phyloP scores from a whole-genome alignment of 495 filamentous ascomycete species.

The Neurospora tetraspora region DNA sequence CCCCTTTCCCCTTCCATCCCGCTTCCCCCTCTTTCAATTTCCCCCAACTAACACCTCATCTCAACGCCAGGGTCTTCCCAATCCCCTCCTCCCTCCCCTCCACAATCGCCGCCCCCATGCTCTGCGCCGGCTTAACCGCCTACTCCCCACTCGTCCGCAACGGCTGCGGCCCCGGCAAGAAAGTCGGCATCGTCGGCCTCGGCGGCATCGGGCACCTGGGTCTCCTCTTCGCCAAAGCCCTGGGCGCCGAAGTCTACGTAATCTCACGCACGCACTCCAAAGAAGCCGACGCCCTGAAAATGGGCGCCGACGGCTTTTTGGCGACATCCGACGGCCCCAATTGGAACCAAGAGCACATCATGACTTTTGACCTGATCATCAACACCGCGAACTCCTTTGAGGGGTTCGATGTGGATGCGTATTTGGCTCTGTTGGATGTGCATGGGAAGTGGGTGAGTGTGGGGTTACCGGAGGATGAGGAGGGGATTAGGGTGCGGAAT shows the following conservation, averaged over 20 bases:
- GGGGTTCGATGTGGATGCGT: constrained; percentile 51
- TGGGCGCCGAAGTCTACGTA: constrained; percentile 61
- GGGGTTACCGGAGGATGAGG: constrained; percentile 73
- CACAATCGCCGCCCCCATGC: constrained; percentile 69
- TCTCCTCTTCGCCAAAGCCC: constrained; percentile 58
- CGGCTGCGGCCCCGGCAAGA: constrained; percentile 67
- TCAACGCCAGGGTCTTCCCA: constrained; percentile 58
- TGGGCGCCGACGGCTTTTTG: constrained; percentile 69
- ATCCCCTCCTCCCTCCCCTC: constrained; percentile 66
- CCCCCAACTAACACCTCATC: too few species aligned
- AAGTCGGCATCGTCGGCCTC: constrained; percentile 61
- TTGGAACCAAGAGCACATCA: constrained; percentile 48
- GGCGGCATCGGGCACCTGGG: constrained; percentile 72
- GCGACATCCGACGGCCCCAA: constrained; percentile 54
- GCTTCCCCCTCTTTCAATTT: too few species aligned
- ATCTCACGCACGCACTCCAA: constrained; percentile 61
- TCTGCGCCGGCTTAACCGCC: constrained; percentile 78
- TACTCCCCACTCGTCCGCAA: constrained; percentile 70
- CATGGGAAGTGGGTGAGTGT: constrained; percentile 77
- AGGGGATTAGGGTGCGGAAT: constrained; percentile 62
- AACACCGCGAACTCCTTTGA: constrained; percentile 46
- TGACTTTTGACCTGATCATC: constrained; percentile 52
- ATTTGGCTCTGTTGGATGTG: constrained; percentile 71
- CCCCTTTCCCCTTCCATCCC: not conserved
- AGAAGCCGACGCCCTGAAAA: constrained; percentile 53